These are phyloP conservation scores for Aspergillus clavatus DNA, from an alignment of 2,329 filamentous ascomycete species.

Conservation along the genomic window DNA sequence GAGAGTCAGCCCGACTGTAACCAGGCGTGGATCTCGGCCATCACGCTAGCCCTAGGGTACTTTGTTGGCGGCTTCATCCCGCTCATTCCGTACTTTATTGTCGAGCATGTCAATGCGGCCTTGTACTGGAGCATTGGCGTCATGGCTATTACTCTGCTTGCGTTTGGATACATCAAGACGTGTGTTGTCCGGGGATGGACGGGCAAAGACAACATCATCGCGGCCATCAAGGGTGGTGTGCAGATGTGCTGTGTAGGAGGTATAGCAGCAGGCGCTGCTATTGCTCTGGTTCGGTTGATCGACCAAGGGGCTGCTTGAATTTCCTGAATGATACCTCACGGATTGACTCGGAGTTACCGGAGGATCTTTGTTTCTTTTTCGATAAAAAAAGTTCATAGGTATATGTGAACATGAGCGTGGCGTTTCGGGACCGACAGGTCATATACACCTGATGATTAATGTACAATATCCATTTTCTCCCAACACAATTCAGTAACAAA, in stretches of 20 bases:
- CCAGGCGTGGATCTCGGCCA: conserved; percentile 50
- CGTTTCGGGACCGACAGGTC: background rate
- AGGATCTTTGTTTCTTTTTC: too few species aligned
- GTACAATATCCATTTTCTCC: conserved; percentile 1
- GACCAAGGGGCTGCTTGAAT: conserved; percentile 31
- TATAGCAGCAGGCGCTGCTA: conserved; percentile 61
- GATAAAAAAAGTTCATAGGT: background rate
- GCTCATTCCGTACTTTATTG: conserved; percentile 64
- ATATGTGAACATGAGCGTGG: conserved; percentile 3
- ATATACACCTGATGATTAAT: background rate
- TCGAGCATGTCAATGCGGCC: conserved; percentile 42
- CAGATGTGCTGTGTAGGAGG: conserved; percentile 63
- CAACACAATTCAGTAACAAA: too few species aligned
- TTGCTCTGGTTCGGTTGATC: conserved; percentile 57
- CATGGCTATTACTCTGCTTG: conserved; percentile 39
- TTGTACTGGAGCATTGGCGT: conserved; percentile 47
- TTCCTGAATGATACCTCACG: conserved; percentile 3
- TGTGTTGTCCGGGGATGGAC: conserved; percentile 44
- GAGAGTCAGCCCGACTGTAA: conserved; percentile 43
- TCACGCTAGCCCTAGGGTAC: conserved; percentile 65
- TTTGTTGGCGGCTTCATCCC: conserved; percentile 68
- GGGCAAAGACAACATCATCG: conserved; percentile 44
- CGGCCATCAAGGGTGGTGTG: conserved; percentile 55
- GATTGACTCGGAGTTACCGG: background rate
- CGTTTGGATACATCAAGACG: conserved; percentile 43